These are phyloP conservation scores for Amauroascus verrucosus DNA, from an alignment of 2,329 filamentous ascomycete species.

Conservation along the genomic window DNA sequence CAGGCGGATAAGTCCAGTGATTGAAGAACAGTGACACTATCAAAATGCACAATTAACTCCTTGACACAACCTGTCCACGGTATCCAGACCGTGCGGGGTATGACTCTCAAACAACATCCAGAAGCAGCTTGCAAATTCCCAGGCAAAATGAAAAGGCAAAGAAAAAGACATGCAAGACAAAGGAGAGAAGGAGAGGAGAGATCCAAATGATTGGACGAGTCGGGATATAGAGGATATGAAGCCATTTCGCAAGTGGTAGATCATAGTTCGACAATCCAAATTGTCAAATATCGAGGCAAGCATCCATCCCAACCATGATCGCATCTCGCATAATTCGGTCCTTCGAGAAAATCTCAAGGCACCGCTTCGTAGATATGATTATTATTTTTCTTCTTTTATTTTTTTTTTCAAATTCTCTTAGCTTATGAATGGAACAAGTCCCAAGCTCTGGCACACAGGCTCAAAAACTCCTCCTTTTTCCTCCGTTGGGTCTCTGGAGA, in stretches of 20 bases:
- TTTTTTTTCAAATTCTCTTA: background rate
- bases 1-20: background rate
- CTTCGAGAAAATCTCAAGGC: background rate
- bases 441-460: slow-evolving; percentile 81
- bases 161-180: background rate
- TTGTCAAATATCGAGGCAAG: background rate
- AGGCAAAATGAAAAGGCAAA: background rate
- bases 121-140: background rate
- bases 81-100: slow-evolving; percentile 8
- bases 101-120: background rate
- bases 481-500: slow-evolving; percentile 70
- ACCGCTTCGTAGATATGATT: background rate
- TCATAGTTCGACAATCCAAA: background rate
- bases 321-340: background rate
- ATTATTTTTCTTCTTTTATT: background rate
- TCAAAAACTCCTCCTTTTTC: slow-evolving; percentile 89
- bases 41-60: slow-evolving; percentile 8
- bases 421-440: slow-evolving; percentile 86
- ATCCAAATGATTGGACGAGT: background rate
- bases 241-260: background rate
- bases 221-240: background rate
- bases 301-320: background rate
- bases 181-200: background rate
- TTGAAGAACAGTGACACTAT: background rate
- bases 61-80: background rate